Evolutionary conservation across 805 yeast genomes (phyloP), one percentile per base, ranked within the genome.

Genomic region (Yarrowia sp.): DNA sequence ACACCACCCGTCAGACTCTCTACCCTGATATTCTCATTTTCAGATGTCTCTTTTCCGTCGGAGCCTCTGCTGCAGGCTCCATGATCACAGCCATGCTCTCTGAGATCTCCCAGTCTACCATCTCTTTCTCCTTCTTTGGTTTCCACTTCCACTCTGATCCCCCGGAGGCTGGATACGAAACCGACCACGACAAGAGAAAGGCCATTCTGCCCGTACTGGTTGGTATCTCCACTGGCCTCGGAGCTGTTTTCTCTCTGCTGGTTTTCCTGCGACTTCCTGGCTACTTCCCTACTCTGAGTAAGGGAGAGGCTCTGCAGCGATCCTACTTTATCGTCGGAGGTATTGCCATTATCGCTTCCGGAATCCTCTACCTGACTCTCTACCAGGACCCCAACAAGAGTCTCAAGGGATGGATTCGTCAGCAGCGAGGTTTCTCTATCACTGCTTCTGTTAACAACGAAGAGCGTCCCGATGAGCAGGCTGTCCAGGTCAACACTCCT

Each of bases 231-330:
- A 79, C 88, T 15, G 91, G 91, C 0, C 71, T 84, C 15, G 92
- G 92, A 57, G 92, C 91, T 1, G 80, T 87, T 1, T 81, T 85
- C 66, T 80, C 90, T 0, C 90, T 86, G 0, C 71, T 82, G 0
- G 73, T 80, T 44, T 80, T 84, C 45, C 73, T 87, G 18, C 82
- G 90, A 13, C 73, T 87, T 18, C 90, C 91, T 0, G 79, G 83
- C 1, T 76, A 74, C 66, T 76, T 84, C 65, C 82, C 81, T 11
- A 67, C 70, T 10, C 77, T 74, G 57, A 70, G 74, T 38, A 65
- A 70, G 13, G 80, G 81, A 8, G 73, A 70, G 6, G 81, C 86
- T 0, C 71, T 87, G 64, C 78, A 78, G 67, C 68, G 72, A 14
- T 74, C 90, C 0, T 87, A 85, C 70, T 65, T 77, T 36, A 70